These are phyloP conservation scores for Annulohypoxylon bovei DNA, from an alignment of 495 filamentous ascomycete species.

Conservation along the genomic window DNA sequence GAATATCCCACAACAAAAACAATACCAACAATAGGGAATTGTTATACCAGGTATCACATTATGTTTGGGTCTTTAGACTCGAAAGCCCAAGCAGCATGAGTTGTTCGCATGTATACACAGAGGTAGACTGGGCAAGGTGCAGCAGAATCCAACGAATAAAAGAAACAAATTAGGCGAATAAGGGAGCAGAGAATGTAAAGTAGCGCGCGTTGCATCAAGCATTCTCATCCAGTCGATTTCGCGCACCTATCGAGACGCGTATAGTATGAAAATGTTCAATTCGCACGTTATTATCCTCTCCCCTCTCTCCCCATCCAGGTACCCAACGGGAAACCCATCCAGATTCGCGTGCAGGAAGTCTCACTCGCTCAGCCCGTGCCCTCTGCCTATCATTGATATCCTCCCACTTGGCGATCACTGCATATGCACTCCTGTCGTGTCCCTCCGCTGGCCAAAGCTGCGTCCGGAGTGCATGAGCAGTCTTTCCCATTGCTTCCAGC, in stretches of 20 bases:
- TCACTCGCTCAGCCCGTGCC: conserved; percentile 29
- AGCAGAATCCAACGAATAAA: conserved; percentile 31
- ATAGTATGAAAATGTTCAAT: conserved; percentile 24
- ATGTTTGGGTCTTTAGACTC: conserved; percentile 17
- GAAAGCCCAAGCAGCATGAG: conserved; percentile 28
- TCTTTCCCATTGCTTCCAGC: conserved; percentile 8
- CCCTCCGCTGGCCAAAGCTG: conserved; percentile 48
- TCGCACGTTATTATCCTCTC: conserved; percentile 17
- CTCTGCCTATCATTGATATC: conserved; percentile 31
- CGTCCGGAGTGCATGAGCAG: conserved; percentile 49
- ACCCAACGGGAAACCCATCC: conserved; percentile 27
- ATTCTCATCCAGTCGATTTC: conserved; percentile 42
- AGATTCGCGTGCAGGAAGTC: conserved; percentile 19
- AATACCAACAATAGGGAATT: neutral
- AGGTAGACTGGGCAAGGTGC: neutral
- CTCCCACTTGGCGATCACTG: conserved; percentile 46
- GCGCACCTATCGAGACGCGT: conserved; percentile 43
- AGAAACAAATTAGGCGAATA: conserved; percentile 17
- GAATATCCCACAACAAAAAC: neutral
- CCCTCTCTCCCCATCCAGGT: neutral
- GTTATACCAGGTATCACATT: neutral
- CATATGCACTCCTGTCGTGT: conserved; percentile 53
- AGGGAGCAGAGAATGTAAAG: conserved; percentile 30
- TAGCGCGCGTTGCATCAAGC: conserved; percentile 38
- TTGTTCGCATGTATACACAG: conserved; percentile 21